Evolutionary conservation across 2,329 filamentous ascomycete species (phyloP).

Genomic region (Venturiaceae sp.): DNA sequence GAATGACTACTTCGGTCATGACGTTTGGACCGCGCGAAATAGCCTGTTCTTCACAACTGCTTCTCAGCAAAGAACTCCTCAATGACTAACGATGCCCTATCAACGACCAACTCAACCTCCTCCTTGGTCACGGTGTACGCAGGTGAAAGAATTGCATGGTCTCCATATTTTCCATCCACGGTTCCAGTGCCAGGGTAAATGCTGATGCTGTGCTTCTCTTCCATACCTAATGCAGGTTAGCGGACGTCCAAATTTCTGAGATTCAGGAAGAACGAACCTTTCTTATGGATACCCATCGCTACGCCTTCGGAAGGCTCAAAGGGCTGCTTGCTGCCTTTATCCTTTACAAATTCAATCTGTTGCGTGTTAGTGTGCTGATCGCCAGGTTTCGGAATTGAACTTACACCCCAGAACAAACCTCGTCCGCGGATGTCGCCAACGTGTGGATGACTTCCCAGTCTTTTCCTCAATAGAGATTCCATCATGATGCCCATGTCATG

Average conservation of each 20-base stretch:
- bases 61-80: constrained; percentile 31
- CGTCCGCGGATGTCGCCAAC: constrained; percentile 53
- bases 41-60: neutral
- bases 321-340: constrained; percentile 44
- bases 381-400: constrained; percentile 15
- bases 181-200: constrained; percentile 57
- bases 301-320: constrained; percentile 38
- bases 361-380: neutral
- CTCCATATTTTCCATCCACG: constrained; percentile 48
- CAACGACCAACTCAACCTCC: constrained; percentile 48
- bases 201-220: constrained; percentile 39
- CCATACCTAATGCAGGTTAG: constrained; percentile 29
- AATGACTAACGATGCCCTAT: constrained; percentile 41
- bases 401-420: constrained; percentile 48
- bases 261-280: too few relatives aligned
- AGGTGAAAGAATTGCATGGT: constrained; percentile 62
- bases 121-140: constrained; percentile 52
- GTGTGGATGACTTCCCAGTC: constrained; percentile 33
- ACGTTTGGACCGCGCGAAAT: too few relatives aligned
- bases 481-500: constrained; percentile 41
- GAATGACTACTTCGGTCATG: too few relatives aligned
- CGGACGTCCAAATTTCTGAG: constrained; percentile 9
- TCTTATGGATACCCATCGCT: constrained; percentile 40
- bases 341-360: constrained; percentile 48
- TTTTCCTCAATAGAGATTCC: constrained; percentile 30